Conservation (phyloP, 345 rosid genomes). For the Cardamine resedifolia region DNA sequence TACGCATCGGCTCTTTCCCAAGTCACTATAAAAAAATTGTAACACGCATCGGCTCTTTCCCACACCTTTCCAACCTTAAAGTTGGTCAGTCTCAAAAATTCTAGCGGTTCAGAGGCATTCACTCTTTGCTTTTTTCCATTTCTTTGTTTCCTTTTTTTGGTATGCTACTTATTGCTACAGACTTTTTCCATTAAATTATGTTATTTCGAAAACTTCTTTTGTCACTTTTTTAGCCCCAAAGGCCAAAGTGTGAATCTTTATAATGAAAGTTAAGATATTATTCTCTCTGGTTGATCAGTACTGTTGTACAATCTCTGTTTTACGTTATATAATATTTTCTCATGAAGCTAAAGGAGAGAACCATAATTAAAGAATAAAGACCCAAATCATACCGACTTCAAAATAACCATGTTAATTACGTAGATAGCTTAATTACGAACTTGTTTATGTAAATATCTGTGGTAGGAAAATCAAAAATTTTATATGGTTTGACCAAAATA, state of each 20-base stretch:
- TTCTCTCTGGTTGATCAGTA: constrained; percentile 28
- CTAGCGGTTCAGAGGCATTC: constrained; percentile 34
- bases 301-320: constrained; percentile 9
- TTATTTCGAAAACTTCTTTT: constrained; percentile 21
- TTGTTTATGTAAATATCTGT: not conserved
- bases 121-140: constrained; percentile 18
- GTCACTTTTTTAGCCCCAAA: not conserved
- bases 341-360: not conserved
- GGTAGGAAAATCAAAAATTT: not conserved
- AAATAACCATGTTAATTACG: not conserved
- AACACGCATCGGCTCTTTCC: constrained; percentile 22
- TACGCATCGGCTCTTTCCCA: too few species aligned
- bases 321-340: not conserved
- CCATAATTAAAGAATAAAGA: not conserved
- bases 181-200: constrained; percentile 12
- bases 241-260: constrained; percentile 27
- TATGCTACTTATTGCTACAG: not conserved
- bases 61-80: constrained; percentile 24
- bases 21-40: constrained; percentile 11
- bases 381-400: not conserved
- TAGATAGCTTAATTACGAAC: not conserved
- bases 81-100: constrained; percentile 19
- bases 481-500: not conserved
- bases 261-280: constrained; percentile 29
- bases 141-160: not conserved